These are phyloP conservation scores for Ceratorhiza oryzae-sativae DNA, from an alignment of 1,284 basidiomycete genomes.

Conservation along the genomic window DNA sequence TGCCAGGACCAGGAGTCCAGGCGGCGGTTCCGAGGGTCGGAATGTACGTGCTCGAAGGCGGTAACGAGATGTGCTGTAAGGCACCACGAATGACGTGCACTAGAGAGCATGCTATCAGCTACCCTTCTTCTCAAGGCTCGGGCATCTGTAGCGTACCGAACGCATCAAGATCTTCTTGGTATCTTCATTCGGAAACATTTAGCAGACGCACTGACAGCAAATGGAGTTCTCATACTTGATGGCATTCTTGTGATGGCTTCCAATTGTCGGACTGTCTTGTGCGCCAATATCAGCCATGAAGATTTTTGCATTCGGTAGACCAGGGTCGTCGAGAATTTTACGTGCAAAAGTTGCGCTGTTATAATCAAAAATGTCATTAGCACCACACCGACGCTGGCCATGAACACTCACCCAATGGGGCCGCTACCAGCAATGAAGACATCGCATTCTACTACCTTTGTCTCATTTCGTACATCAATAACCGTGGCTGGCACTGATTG, in stretches of 20 bases:
- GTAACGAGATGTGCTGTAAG: slow-evolving; percentile 22
- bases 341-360: slow-evolving; percentile 19
- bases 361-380: too few species aligned
- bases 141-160: background rate
- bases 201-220: background rate
- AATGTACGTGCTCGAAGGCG: background rate
- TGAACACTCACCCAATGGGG: slow-evolving; percentile 14
- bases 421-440: slow-evolving; percentile 33
- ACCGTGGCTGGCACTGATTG: background rate
- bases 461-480: background rate
- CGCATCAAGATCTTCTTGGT: slow-evolving; percentile 25
- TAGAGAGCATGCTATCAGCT: background rate
- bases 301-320: background rate
- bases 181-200: background rate
- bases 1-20: background rate
- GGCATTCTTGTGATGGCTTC: slow-evolving; percentile 11
- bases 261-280: slow-evolving; percentile 9
- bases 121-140: background rate
- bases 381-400: background rate
- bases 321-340: background rate
- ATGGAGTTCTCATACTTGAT: slow-evolving; percentile 4
- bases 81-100: slow-evolving; percentile 21
- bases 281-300: slow-evolving; percentile 21
- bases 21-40: background rate
- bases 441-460: background rate